Conservation (phyloP, 148 eudicot genomes). For the Silene uniflora region DNA sequence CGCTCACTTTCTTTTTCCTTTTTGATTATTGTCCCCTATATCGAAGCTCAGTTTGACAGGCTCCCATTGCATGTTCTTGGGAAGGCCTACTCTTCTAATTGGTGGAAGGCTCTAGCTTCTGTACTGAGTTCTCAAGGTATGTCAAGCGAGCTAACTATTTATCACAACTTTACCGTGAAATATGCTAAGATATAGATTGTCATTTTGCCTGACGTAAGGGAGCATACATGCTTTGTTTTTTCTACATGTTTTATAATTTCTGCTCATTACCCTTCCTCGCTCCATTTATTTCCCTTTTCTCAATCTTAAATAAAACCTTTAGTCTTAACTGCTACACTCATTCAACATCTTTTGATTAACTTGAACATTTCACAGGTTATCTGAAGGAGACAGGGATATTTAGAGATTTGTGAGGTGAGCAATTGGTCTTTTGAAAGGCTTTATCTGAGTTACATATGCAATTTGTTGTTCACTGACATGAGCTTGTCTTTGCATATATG, state of each 20-base stretch:
- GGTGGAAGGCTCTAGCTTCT: slow-evolving; percentile 77
- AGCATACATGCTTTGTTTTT: background rate
- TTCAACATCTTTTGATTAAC: slow-evolving; percentile 3
- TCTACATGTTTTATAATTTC: background rate
- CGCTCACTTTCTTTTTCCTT: background rate
- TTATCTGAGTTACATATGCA: slow-evolving; percentile 2
- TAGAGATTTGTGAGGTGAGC: slow-evolving; percentile 56
- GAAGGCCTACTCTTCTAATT: slow-evolving; percentile 64
- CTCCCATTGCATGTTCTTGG: slow-evolving; percentile 87
- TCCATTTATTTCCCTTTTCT: background rate
- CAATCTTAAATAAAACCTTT: background rate
- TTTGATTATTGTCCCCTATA: slow-evolving; percentile 3
- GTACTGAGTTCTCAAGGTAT: slow-evolving; percentile 62
- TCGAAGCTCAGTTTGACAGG: slow-evolving; percentile 61
- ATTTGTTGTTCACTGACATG: slow-evolving; percentile 1
- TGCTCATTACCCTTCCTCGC: background rate
- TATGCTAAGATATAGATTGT: background rate
- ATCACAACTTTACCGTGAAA: background rate
- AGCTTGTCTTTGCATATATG: slow-evolving; percentile 1
- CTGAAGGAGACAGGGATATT: slow-evolving; percentile 53
- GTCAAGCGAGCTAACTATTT: slow-evolving; percentile 1
- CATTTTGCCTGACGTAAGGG: background rate
- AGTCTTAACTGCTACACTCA: no score
- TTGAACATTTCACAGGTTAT: slow-evolving; percentile 48
- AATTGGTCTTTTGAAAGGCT: slow-evolving; percentile 2